A percentile compares a stretch with the other conserved stretches of the same genome.
These are phyloP conservation scores for Dictyostelium firmibasis DNA, from an alignment of 78 protist species.

Conservation along the genomic window DNA sequence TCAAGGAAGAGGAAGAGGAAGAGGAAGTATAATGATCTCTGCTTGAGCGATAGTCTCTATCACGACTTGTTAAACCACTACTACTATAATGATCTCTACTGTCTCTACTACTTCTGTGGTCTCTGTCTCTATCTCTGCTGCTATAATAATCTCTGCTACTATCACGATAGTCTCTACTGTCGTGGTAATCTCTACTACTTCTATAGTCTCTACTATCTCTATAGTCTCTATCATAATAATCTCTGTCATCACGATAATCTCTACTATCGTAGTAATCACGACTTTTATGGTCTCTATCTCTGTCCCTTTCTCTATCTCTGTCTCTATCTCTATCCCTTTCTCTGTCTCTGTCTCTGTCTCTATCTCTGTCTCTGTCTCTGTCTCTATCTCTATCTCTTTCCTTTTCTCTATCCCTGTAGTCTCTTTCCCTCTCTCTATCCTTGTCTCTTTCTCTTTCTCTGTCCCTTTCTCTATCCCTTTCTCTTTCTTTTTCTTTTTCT, in stretches of 20 bases:
- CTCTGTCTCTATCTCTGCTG: not conserved
- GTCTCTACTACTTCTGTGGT: not conserved
- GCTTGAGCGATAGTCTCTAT: no score
- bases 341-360: no score
- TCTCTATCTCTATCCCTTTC: no score
- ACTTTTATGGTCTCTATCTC: no score
- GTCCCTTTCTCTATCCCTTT: conserved; percentile 14
- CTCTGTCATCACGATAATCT: not conserved
- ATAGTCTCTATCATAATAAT: conserved; percentile 12
- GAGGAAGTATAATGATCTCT: not conserved
- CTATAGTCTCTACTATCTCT: not conserved
- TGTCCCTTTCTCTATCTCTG: no score
- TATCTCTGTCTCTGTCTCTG: no score
- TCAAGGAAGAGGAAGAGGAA: not conserved
- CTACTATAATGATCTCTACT: not conserved
- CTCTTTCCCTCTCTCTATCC: conserved; percentile 27
- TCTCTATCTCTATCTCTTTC: not conserved
- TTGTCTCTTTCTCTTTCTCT: conserved; percentile 23
- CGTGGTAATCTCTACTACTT: not conserved
- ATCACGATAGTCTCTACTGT: no score
- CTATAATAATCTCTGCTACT: not conserved
- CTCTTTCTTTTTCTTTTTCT: conserved; percentile 27
- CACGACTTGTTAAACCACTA: no score
- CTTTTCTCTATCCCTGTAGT: not conserved
- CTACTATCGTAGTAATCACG: not conserved